These are phyloP conservation scores for Yarrowia sp. DNA, from an alignment of 805 yeast genomes.

Conservation along the genomic window DNA sequence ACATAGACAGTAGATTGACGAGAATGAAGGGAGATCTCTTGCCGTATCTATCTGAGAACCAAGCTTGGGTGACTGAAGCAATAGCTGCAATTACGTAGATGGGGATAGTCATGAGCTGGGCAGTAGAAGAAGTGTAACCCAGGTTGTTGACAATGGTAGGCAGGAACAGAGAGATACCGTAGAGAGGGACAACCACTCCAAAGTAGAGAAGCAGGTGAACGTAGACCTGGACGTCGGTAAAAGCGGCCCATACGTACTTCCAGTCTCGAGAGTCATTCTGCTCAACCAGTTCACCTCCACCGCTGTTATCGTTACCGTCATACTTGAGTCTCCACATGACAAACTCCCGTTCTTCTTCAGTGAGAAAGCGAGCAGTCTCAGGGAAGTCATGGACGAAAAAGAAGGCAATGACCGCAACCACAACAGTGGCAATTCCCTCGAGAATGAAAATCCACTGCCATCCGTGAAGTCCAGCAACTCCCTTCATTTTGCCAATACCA, in stretches of 20 bases:
- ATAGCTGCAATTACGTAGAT: slow-evolving; percentile 53
- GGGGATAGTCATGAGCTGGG: slow-evolving; percentile 57
- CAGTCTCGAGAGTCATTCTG: slow-evolving; percentile 27
- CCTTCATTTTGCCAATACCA: slow-evolving; percentile 30
- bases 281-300: slow-evolving; percentile 46
- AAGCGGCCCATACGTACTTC: slow-evolving; percentile 47
- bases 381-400: slow-evolving; percentile 43
- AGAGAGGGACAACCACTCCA: slow-evolving; percentile 62
- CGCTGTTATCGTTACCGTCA: slow-evolving; percentile 42
- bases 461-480: slow-evolving; percentile 20
- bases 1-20: slow-evolving; percentile 46
- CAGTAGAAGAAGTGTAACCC: slow-evolving; percentile 68
- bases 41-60: slow-evolving; percentile 49
- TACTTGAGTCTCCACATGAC: slow-evolving; percentile 43
- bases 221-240: slow-evolving; percentile 60
- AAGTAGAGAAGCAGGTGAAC: slow-evolving; percentile 60
- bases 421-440: slow-evolving; percentile 38
- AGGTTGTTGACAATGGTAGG: slow-evolving; percentile 60
- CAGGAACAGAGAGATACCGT: slow-evolving; percentile 66
- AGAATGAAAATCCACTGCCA: slow-evolving; percentile 41
- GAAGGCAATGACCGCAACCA: slow-evolving; percentile 34
- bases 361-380: slow-evolving; percentile 42
- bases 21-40: slow-evolving; percentile 47
- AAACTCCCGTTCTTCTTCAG: slow-evolving; percentile 42
- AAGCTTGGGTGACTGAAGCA: slow-evolving; percentile 41